A percentile compares a stretch with the other conserved stretches of the same genome.
These are phyloP conservation scores for Paramecium sexaurelia DNA, from an alignment of 73 alveolate genomes.

Conservation along the genomic window DNA sequence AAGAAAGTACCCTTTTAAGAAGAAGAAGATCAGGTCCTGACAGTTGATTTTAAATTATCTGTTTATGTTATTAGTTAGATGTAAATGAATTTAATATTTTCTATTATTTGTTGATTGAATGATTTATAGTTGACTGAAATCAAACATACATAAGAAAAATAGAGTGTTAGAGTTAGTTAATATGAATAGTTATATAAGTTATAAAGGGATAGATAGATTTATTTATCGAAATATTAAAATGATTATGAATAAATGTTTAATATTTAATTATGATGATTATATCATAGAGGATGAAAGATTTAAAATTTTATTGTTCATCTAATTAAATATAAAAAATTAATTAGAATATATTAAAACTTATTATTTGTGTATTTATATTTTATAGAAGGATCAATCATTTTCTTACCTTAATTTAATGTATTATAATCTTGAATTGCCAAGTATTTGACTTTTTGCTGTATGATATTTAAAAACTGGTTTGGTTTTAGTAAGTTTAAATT, in stretches of 20 bases:
- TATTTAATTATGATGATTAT: neutral
- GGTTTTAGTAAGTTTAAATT: neutral
- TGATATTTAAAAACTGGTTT: constrained; percentile 7
- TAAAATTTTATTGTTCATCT: neutral
- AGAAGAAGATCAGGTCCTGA: neutral
- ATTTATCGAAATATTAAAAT: too few species aligned
- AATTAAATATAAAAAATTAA: neutral
- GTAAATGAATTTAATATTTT: neutral
- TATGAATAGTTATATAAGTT: too few species aligned
- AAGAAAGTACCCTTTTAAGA: neutral
- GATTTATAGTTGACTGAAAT: neutral
- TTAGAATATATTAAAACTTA: neutral
- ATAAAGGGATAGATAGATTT: too few species aligned
- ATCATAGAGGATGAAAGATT: neutral
- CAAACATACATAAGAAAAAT: neutral
- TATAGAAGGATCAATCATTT: neutral
- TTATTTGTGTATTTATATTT: neutral
- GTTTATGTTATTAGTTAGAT: neutral
- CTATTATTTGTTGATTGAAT: neutral
- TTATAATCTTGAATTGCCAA: neutral
- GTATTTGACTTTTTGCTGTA: constrained; percentile 22
- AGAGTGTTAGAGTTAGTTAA: neutral
- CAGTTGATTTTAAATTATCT: neutral
- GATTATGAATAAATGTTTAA: neutral
- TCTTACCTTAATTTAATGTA: constrained; percentile 29